phyloP scores from a whole-genome alignment of 129 eudicot genomes.

The Lactuca sativa region DNA sequence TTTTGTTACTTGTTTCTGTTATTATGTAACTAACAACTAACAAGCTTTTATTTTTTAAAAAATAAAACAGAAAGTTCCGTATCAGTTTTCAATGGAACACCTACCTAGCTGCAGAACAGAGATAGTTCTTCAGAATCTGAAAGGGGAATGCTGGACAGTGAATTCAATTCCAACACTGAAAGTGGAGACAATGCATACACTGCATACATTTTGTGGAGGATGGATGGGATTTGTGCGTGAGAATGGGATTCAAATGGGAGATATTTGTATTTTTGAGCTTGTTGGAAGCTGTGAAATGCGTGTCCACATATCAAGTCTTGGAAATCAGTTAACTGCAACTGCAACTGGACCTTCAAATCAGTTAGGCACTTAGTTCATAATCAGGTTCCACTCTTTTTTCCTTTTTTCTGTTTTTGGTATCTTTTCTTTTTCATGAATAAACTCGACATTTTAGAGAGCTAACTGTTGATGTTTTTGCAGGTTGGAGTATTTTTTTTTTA shows the following conservation, averaged over 20 bases:
- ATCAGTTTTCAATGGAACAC: slow-evolving; percentile 68
- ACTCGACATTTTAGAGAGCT: neutral
- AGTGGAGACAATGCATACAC: slow-evolving; percentile 71
- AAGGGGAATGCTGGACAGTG: slow-evolving; percentile 82
- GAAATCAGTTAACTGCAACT: slow-evolving; percentile 12
- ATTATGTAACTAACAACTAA: neutral
- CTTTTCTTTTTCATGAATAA: neutral
- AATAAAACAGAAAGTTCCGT: slow-evolving; percentile 58
- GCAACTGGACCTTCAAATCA: slow-evolving; percentile 35
- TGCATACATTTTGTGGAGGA: slow-evolving; percentile 92
- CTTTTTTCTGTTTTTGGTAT: neutral
- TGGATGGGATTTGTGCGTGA: slow-evolving; percentile 96
- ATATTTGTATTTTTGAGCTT: slow-evolving; percentile 87
- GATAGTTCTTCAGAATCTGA: slow-evolving; percentile 61
- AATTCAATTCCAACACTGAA: slow-evolving; percentile 61
- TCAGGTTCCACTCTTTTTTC: neutral
- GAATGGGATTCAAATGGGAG: slow-evolving; percentile 73
- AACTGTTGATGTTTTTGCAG: slow-evolving; percentile 13
- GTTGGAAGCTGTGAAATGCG: slow-evolving; percentile 76
- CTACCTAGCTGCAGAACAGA: slow-evolving; percentile 70
- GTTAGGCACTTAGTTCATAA: slow-evolving; percentile 18
- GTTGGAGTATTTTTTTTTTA: neutral
- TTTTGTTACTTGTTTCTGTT: neutral
- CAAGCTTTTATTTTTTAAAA: neutral
- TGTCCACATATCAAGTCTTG: slow-evolving; percentile 60